phyloP scores from a whole-genome alignment of 495 filamentous ascomycete genomes.

The Xanthoparmelia taractica region DNA sequence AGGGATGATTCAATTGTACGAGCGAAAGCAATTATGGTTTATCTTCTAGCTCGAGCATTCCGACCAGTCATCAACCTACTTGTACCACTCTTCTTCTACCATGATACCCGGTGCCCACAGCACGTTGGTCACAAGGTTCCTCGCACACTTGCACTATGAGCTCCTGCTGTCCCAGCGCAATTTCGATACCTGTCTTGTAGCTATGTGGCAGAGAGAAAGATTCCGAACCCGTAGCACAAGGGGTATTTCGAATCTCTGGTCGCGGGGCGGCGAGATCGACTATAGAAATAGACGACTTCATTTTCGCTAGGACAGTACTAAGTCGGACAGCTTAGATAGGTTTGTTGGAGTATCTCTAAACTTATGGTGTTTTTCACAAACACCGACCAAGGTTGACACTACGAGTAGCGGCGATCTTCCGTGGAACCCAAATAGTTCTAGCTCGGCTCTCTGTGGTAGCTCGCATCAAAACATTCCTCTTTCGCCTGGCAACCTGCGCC shows the following conservation, averaged over 20 bases:
- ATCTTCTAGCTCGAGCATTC: constrained; percentile 7
- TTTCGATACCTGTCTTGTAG: too few relatives aligned
- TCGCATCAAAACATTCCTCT: constrained; percentile 8
- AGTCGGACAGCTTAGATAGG: not conserved
- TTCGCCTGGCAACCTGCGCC: not conserved
- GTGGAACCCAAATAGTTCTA: not conserved
- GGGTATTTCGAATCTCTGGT: not conserved
- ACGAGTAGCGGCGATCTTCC: not conserved
- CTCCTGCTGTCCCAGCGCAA: too few relatives aligned
- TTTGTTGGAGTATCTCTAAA: not conserved
- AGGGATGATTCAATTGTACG: not conserved
- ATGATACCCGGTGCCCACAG: not conserved
- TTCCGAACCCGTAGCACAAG: not conserved
- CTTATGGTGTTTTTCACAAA: not conserved
- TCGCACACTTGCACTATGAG: not conserved
- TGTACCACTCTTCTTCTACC: not conserved
- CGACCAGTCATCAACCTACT: not conserved
- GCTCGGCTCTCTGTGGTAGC: not conserved
- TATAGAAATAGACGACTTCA: too few relatives aligned
- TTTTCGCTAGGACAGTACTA: too few relatives aligned
- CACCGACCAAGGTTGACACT: not conserved
- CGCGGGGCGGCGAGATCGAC: too few relatives aligned
- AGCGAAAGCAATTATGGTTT: not conserved
- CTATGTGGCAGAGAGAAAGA: not conserved
- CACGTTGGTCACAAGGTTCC: not conserved